Evolutionary conservation across 257 asterid species (phyloP).

Genomic region (Knoxia roxburghii): DNA sequence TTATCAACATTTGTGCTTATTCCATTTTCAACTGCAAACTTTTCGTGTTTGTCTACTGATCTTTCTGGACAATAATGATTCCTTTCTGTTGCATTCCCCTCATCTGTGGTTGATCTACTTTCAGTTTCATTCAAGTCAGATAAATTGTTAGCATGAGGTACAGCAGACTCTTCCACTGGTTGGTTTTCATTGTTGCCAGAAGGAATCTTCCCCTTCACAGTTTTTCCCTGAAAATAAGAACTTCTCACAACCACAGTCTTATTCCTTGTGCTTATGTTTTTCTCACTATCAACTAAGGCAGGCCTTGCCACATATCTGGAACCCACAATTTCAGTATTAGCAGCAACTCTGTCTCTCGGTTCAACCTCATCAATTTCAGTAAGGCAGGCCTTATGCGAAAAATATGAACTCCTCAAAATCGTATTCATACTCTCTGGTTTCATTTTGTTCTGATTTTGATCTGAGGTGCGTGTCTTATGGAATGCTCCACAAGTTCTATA

Average conservation of each 20-base stretch:
- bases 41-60: conserved; percentile 28
- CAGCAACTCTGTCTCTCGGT: conserved; percentile 12
- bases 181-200: conserved; percentile 21
- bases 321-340: conserved; percentile 12
- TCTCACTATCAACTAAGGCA: conserved; percentile 31
- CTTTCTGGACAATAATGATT: conserved; percentile 34
- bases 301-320: conserved; percentile 11
- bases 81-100: conserved; percentile 27
- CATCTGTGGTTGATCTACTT: conserved; percentile 19
- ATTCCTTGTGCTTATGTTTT: conserved; percentile 22
- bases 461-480: conserved; percentile 43
- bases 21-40: conserved; percentile 15
- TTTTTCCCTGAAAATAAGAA: conserved; percentile 49
- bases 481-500: conserved; percentile 57
- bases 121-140: conserved; percentile 24
- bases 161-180: conserved; percentile 17
- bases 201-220: conserved; percentile 24
- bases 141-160: conserved; percentile 6
- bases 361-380: conserved; percentile 13
- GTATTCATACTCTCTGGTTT: conserved; percentile 16
- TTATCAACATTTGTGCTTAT: conserved; percentile 23
- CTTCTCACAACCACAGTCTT: conserved; percentile 45
- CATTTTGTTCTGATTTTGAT: conserved; percentile 18
- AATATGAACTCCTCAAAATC: conserved; percentile 32
- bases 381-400: conserved; percentile 18